Conservation (phyloP, 2,329 filamentous ascomycete species). For the Trichoderma lentiforme region DNA sequence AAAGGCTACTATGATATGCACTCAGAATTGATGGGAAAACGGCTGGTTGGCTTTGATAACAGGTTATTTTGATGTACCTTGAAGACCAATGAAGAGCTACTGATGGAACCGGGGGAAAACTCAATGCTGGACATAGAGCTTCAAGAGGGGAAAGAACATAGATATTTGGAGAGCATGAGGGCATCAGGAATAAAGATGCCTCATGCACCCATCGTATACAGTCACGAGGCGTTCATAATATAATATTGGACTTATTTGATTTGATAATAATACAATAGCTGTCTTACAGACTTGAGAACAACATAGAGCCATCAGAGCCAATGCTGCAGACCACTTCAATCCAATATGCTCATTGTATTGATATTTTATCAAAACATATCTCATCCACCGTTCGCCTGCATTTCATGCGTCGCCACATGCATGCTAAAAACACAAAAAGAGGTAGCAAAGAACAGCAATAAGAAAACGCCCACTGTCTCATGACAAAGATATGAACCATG, state of each 20-base stretch:
- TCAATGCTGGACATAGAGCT: neutral
- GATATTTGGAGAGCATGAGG: neutral
- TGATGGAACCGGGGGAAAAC: neutral
- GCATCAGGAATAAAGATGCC: neutral
- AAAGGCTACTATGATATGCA: neutral
- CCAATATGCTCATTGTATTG: conserved; percentile 17
- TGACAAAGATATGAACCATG: conserved; percentile 2
- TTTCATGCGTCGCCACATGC: conserved; percentile 18
- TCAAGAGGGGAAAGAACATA: neutral
- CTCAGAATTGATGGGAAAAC: neutral
- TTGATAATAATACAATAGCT: conserved; percentile 15
- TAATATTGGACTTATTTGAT: neutral
- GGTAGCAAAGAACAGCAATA: neutral
- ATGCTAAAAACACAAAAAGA: conserved; percentile 10
- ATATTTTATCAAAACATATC: conserved; percentile 16
- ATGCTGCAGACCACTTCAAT: conserved; percentile 10
- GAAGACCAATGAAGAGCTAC: neutral
- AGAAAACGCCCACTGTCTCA: conserved; percentile 18
- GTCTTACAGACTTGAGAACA: conserved; percentile 9
- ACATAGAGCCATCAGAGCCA: conserved; percentile 4
- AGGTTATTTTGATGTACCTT: neutral
- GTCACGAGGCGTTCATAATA: neutral
- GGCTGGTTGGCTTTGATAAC: neutral
- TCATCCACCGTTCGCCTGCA: conserved; percentile 16
- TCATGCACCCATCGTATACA: neutral